These are phyloP conservation scores for Crucihimalaya himalaica DNA, from an alignment of 345 rosid genomes.

Conservation along the genomic window DNA sequence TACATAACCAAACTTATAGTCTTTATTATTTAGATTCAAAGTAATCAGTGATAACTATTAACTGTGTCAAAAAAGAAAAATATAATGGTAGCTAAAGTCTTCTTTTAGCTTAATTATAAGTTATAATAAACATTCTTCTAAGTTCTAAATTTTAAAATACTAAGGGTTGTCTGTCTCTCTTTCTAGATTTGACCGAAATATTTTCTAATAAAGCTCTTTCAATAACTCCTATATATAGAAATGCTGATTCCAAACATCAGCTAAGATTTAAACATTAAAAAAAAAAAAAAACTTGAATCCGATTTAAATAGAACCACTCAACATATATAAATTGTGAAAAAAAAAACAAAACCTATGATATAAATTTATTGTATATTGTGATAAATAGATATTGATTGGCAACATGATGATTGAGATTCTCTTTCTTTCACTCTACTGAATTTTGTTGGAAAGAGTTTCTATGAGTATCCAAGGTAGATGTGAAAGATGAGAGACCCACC, in stretches of 20 bases:
- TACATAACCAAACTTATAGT: slow-evolving; percentile 2
- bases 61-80: neutral
- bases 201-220: neutral
- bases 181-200: neutral
- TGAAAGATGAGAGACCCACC: slow-evolving; percentile 44
- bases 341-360: neutral
- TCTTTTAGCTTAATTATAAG: neutral
- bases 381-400: slow-evolving; percentile 25
- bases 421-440: slow-evolving; percentile 17
- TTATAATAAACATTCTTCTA: neutral
- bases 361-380: neutral
- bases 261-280: neutral
- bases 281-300: neutral
- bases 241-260: neutral
- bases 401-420: slow-evolving; percentile 36
- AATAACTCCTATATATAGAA: no score
- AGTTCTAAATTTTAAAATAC: neutral
- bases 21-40: neutral
- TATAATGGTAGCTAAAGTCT: neutral
- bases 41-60: neutral
- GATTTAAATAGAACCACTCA: neutral
- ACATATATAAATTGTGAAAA: neutral
- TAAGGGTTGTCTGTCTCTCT: neutral
- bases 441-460: slow-evolving; percentile 33
- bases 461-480: slow-evolving; percentile 45